These are phyloP conservation scores for Pyricularia grisea DNA, from an alignment of 2,329 filamentous ascomycete species.

Conservation along the genomic window DNA sequence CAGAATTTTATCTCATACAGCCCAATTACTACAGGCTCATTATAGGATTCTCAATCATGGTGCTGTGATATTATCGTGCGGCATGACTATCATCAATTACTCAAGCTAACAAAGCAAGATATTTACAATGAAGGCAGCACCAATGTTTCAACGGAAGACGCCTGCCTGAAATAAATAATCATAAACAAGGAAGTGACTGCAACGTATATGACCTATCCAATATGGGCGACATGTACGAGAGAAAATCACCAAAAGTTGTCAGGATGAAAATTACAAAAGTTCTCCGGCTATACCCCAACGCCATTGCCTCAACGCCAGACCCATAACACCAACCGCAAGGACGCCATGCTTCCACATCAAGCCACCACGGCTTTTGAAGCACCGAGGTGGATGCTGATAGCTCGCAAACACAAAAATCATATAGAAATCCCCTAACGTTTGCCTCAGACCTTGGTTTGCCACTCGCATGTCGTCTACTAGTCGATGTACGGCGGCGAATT, in stretches of 20 bases:
- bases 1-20: too few species aligned
- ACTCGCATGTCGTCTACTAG: slow-evolving; percentile 14
- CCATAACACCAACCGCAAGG: background rate
- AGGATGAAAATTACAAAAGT: background rate
- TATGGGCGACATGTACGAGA: background rate
- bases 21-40: too few species aligned
- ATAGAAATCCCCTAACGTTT: background rate
- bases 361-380: background rate
- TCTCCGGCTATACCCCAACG: background rate
- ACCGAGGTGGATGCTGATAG: background rate
- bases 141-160: background rate
- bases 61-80: too few species aligned
- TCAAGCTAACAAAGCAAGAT: too few species aligned
- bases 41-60: too few species aligned
- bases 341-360: background rate
- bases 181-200: background rate
- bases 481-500: slow-evolving; percentile 33
- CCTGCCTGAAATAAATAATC: background rate
- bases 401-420: background rate
- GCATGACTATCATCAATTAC: too few species aligned
- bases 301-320: background rate
- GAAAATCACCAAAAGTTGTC: background rate
- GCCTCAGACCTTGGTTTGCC: background rate
- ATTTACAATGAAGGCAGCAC: background rate
- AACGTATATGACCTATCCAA: background rate